phyloP scores from a whole-genome alignment of 495 filamentous ascomycete genomes.

The Parathielavia appendiculata region DNA sequence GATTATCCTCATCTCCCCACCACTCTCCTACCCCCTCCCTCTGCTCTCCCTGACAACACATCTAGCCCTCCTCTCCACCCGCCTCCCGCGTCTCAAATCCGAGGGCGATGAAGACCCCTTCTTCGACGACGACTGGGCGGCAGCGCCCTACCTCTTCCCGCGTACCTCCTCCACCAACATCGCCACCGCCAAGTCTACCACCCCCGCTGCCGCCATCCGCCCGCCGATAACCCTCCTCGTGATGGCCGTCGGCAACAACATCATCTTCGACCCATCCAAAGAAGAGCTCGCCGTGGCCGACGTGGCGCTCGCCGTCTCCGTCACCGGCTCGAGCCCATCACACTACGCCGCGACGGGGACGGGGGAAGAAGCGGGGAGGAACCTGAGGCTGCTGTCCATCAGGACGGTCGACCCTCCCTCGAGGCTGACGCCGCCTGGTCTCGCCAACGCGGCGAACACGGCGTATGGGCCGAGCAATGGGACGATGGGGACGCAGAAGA shows the following conservation, averaged over 20 bases:
- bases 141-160: constrained; percentile 70
- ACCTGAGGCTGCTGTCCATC: constrained; percentile 55
- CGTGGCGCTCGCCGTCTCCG: constrained; percentile 72
- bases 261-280: constrained; percentile 87
- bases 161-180: constrained; percentile 21
- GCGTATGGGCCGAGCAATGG: constrained; percentile 49
- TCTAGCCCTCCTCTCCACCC: constrained; percentile 86
- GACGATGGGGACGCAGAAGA: constrained; percentile 35
- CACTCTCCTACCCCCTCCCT: constrained; percentile 84
- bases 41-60: constrained; percentile 89
- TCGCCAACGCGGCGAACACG: constrained; percentile 63
- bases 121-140: constrained; percentile 97
- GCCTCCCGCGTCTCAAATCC: constrained; percentile 76
- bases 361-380: constrained; percentile 20
- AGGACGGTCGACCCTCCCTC: constrained; percentile 62
- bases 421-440: constrained; percentile 53
- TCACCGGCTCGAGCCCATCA: constrained; percentile 37
- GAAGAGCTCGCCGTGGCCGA: constrained; percentile 94
- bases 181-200: neutral
- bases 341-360: neutral
- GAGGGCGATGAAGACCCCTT: constrained; percentile 89
- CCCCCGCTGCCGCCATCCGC: constrained; percentile 20
- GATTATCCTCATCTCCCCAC: constrained; percentile 90
- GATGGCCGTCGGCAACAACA: constrained; percentile 75
- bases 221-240: constrained; percentile 89